phyloP scores from a whole-genome alignment of 2,329 filamentous ascomycete genomes.

The Fusarium napiforme region DNA sequence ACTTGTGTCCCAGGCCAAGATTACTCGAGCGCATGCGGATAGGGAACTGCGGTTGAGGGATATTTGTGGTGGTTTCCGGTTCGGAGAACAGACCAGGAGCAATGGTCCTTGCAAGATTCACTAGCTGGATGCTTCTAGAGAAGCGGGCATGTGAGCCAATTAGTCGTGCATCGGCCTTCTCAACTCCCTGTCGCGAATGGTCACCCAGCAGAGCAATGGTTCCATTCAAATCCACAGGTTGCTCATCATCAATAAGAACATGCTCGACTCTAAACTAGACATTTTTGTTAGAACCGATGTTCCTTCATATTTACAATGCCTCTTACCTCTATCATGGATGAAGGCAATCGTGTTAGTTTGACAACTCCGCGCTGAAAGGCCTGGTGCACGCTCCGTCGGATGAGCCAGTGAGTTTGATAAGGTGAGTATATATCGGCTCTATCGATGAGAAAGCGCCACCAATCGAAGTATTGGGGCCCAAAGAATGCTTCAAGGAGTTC shows the following conservation, averaged over 20 bases:
- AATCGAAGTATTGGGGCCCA: neutral
- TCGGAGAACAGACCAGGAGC: neutral
- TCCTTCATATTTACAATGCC: accelerated
- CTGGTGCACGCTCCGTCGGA: neutral
- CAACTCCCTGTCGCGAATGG: neutral
- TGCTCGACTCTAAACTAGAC: neutral
- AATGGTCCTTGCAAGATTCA: neutral
- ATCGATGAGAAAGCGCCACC: neutral
- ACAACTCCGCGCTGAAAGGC: neutral
- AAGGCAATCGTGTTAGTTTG: neutral
- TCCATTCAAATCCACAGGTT: neutral
- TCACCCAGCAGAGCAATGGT: neutral
- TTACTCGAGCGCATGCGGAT: neutral
- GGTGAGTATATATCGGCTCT: neutral
- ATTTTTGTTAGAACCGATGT: neutral
- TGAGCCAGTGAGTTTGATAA: neutral
- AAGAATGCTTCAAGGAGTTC: neutral
- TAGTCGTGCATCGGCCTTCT: neutral
- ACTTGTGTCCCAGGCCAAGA: neutral
- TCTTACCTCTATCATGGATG: neutral
- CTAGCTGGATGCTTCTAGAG: neutral
- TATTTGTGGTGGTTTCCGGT: too few species aligned
- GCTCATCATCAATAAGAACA: neutral
- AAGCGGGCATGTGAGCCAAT: neutral
- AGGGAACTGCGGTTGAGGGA: too few species aligned